Percentiles rank a stretch among this genome's conserved stretches.
These are phyloP conservation scores for Sporothrix luriei DNA, from an alignment of 2,329 filamentous ascomycete species.

Conservation along the genomic window DNA sequence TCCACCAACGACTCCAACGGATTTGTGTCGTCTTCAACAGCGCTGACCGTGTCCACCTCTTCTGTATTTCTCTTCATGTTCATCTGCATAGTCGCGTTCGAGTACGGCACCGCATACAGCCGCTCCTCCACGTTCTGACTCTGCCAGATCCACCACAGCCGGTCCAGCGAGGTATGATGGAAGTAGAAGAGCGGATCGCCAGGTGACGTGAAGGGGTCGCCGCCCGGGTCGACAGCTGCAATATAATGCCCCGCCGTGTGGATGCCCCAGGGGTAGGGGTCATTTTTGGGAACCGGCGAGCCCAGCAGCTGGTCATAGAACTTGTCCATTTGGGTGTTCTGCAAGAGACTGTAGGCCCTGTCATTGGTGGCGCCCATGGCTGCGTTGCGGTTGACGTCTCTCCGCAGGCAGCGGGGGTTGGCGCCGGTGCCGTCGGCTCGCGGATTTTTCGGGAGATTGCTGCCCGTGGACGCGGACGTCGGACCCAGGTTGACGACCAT, in stretches of 20 bases:
- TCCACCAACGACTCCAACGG: constrained; percentile 35
- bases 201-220: constrained; percentile 44
- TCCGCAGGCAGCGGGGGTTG: constrained; percentile 50
- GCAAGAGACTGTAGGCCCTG: constrained; percentile 33
- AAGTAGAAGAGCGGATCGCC: constrained; percentile 49
- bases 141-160: constrained; percentile 50
- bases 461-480: constrained; percentile 40
- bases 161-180: constrained; percentile 46
- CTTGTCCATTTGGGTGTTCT: constrained; percentile 31
- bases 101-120: constrained; percentile 37
- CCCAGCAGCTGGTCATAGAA: constrained; percentile 36
- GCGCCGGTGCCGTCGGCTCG: constrained; percentile 43
- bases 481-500: constrained; percentile 48
- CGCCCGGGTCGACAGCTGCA: constrained; percentile 45
- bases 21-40: constrained; percentile 17
- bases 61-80: constrained; percentile 17
- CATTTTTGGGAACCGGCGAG: constrained; percentile 34
- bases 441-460: constrained; percentile 43
- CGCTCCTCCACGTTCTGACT: constrained; percentile 46
- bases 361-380: constrained; percentile 41
- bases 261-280: constrained; percentile 37
- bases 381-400: constrained; percentile 41
- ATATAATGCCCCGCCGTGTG: constrained; percentile 45
- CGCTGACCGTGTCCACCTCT: no score
- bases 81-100: constrained; percentile 39